Base-by-base conservation (phyloP, 495 filamentous ascomycete species). In the Aspergillus egyptiacus region DNA sequence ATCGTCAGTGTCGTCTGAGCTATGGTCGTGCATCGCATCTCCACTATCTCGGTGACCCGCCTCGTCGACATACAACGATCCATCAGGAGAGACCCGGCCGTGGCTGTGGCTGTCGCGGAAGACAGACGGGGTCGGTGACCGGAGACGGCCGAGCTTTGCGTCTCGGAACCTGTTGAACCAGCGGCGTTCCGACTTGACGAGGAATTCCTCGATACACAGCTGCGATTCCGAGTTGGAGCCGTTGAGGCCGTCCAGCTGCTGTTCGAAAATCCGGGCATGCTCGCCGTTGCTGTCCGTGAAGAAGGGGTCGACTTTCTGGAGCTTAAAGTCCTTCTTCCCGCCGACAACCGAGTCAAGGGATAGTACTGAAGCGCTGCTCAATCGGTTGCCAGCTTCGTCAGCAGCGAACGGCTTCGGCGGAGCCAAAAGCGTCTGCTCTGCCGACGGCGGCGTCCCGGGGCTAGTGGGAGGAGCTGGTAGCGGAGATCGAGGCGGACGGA, bases 241-340 rank as follows among this genome's bases (percentile, higher is more conserved):
- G 25, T 67, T 78, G 1, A 86, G 65, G 1, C 63, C 56, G 7
- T 80, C 76, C 3, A 86, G 74, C 56, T 73, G 72, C 61, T 76
- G 74, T 39, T 81, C 79, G 55, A 85, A 86, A 20, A 58, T 68
- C 43, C 66, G 63, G 37, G 78, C 79, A 65, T 78, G 85, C 46
- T 79, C 71, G 23, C 82, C 83, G 30, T 71, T 79, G 22, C 74
- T 70, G 52, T 86, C 83, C 4, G 80, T 85, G 67, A 86, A 86
- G 70, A 79, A 83, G 3, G 82, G 82, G 46, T 84, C 79, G 1
- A 85, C 80, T 48, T 85, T 78, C 53, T 85, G 82, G n/a, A 85
- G 75, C 57, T 78, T 76, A 51, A 79, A 79, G 51, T 85, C 78
- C 20, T 76, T 78, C 51, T 77, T 72, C 34, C 77, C 77, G n/a